Conservation (phyloP, 1,284 basidiomycete genomes). For the Apiotrichum sp. region DNA sequence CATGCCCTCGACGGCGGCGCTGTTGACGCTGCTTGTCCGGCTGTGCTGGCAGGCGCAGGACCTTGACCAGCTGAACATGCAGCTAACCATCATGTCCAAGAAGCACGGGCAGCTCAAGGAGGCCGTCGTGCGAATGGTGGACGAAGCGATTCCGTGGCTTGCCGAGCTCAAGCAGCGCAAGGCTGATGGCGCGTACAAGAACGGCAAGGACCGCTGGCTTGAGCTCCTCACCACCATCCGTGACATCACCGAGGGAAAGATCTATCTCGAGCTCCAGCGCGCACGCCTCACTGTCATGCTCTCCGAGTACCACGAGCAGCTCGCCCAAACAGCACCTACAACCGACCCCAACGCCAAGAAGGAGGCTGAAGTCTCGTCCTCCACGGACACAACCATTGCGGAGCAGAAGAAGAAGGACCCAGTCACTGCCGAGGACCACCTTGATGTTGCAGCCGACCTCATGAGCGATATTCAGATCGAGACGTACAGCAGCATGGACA, state of each 20-base stretch:
- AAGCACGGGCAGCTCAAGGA: conserved; percentile 97
- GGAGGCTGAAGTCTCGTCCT: not conserved
- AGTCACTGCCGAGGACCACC: conserved; percentile 52
- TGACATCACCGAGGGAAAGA: conserved; percentile 94
- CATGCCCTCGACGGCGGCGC: conserved; percentile 77
- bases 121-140: conserved; percentile 83
- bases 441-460: conserved; percentile 78
- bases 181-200: conserved; percentile 44
- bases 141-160: conserved; percentile 73
- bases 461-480: conserved; percentile 95
- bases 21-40: conserved; percentile 67
- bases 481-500: conserved; percentile 97
- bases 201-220: conserved; percentile 71
- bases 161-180: conserved; percentile 55
- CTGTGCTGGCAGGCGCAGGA: conserved; percentile 62
- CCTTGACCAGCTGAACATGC: conserved; percentile 64
- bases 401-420: conserved; percentile 43
- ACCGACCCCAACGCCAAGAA: conserved; percentile 1
- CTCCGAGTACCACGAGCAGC: conserved; percentile 72
- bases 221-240: conserved; percentile 83
- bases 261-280: conserved; percentile 94
- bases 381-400: conserved; percentile 8
- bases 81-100: conserved; percentile 72
- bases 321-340: conserved; percentile 47
- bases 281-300: conserved; percentile 85